phyloP scores from a whole-genome alignment of 768 basidiomycete genomes.

The Psilocybe cyanescens region DNA sequence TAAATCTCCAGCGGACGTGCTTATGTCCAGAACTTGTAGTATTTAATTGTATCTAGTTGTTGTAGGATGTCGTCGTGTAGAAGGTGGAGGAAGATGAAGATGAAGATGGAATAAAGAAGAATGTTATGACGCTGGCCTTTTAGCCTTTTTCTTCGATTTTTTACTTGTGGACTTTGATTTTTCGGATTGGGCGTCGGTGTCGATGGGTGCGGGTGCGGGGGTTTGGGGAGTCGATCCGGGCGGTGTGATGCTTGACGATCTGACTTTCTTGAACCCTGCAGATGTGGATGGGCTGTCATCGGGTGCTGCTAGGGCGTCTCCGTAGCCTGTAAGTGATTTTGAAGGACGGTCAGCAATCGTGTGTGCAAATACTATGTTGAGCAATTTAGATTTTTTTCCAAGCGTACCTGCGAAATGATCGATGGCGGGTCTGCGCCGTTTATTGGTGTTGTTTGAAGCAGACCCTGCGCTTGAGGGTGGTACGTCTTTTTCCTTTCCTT shows the following conservation, averaged over 20 bases:
- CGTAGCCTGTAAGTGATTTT: constrained; percentile 33
- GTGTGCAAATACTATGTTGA: not conserved
- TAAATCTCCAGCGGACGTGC: not conserved
- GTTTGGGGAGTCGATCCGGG: constrained; percentile 7
- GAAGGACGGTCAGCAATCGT: not conserved
- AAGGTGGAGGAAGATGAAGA: not conserved
- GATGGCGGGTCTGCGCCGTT: constrained; percentile 54
- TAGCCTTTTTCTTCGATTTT: constrained; percentile 38
- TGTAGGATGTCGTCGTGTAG: too few relatives aligned
- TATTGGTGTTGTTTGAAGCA: constrained; percentile 22
- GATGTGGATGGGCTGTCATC: not conserved
- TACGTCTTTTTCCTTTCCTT: constrained; percentile 22
- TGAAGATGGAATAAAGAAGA: not conserved
- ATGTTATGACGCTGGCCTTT: constrained; percentile 14
- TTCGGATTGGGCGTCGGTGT: constrained; percentile 3
- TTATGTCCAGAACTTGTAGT: not conserved
- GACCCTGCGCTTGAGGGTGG: not conserved
- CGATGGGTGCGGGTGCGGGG: not conserved
- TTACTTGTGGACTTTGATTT: constrained; percentile 23
- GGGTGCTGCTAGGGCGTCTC: constrained; percentile 27
- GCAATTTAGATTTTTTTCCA: too few relatives aligned
- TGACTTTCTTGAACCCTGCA: constrained; percentile 14
- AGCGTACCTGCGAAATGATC: constrained; percentile 71
- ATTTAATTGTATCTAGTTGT: not conserved
- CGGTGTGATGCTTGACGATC: constrained; percentile 12